Percentiles rank a stretch among this genome's conserved stretches.
Conservation (phyloP, 176 grass and related monocot genomes). For the Echinochloa phyllopogon region DNA sequence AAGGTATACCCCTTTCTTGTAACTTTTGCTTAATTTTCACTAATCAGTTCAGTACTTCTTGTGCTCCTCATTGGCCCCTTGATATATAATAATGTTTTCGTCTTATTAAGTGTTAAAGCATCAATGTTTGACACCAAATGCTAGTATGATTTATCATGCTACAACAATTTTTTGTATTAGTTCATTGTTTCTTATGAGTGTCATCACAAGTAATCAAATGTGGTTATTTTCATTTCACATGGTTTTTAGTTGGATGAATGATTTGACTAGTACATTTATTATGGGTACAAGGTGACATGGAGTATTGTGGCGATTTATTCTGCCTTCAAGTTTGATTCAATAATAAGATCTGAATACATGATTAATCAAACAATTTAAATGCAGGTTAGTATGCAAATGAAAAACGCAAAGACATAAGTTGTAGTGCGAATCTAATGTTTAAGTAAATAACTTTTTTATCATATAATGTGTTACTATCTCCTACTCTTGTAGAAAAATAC, state of each 20-base stretch:
- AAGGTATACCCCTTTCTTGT: conserved; percentile 65
- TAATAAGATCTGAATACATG: background rate
- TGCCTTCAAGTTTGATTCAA: background rate
- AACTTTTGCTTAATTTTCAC: background rate
- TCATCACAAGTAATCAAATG: background rate
- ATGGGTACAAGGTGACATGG: background rate
- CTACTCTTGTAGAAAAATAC: background rate
- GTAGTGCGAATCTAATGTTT: background rate
- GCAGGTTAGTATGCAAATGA: background rate
- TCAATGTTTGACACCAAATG: background rate
- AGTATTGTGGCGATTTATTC: too few species aligned
- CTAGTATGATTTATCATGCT: background rate
- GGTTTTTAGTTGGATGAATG: background rate
- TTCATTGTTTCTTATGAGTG: background rate
- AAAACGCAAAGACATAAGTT: background rate
- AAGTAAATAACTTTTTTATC: background rate
- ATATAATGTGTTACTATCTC: too few species aligned
- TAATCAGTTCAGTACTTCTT: background rate
- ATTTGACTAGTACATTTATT: background rate
- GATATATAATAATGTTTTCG: background rate
- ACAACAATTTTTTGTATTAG: background rate
- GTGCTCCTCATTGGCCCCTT: background rate
- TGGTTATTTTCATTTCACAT: background rate
- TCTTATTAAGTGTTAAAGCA: background rate
- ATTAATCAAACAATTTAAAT: background rate